phyloP scores from a whole-genome alignment of 2,329 filamentous ascomycete species.

The Escovopsis sp. region DNA sequence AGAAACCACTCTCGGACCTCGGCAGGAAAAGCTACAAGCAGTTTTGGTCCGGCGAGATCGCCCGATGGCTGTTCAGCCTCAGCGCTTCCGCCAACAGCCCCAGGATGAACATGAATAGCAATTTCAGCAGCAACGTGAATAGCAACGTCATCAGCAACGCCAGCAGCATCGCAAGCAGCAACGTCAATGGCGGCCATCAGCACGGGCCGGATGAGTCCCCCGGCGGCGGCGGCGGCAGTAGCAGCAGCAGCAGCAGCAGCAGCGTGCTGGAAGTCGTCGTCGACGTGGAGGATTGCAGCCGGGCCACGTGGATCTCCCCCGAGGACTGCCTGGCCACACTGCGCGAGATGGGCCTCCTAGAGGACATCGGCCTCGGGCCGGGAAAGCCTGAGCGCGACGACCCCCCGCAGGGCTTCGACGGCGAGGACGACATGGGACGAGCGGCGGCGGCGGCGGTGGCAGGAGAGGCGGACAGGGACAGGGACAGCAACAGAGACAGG shows the following conservation, averaged over 20 bases:
- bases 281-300: conserved; percentile 57
- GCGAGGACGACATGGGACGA: conserved; percentile 7
- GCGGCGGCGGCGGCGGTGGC: conserved; percentile 1
- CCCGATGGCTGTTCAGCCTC: conserved; percentile 45
- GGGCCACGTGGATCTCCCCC: conserved; percentile 65
- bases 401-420: conserved; percentile 2
- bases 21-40: conserved; percentile 69
- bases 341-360: conserved; percentile 62
- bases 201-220: too few relatives aligned
- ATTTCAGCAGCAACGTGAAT: not conserved
- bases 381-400: conserved; percentile 18
- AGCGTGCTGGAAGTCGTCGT: conserved; percentile 31
- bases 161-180: too few relatives aligned
- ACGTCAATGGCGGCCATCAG: too few relatives aligned
- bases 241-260: conserved; percentile 4
- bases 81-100: conserved; percentile 9
- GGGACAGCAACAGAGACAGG: conserved; percentile 9
- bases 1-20: conserved; percentile 81
- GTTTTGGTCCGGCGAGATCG: conserved; percentile 78
- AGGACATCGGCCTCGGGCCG: conserved; percentile 38
- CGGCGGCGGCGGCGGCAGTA: not conserved
- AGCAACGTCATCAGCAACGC: too few relatives aligned
- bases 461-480: not conserved
- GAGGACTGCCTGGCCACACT: conserved; percentile 73
- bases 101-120: conserved; percentile 5